These are phyloP conservation scores for Colletotrichum falcatum DNA, from an alignment of 2,329 filamentous ascomycete species.

Conservation along the genomic window DNA sequence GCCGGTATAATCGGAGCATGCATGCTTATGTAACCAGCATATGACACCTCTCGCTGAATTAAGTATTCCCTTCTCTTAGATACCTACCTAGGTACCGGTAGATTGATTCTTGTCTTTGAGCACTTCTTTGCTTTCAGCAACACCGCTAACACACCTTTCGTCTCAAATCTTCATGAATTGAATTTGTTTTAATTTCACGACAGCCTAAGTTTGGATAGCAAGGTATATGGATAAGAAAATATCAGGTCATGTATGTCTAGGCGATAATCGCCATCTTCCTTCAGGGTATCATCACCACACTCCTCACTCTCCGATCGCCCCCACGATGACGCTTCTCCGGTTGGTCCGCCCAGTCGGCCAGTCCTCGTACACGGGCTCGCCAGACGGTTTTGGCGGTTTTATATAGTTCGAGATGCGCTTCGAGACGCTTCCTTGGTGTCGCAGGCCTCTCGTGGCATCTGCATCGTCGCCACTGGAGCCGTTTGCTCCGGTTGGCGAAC, in stretches of 20 bases:
- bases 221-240: not conserved
- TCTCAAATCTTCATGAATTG: not conserved
- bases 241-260: not conserved
- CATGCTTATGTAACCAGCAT: not conserved
- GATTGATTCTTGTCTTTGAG: not conserved
- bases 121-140: not conserved
- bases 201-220: not conserved
- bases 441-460: slow-evolving; percentile 38
- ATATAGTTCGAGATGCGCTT: slow-evolving; percentile 63
- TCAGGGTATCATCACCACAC: not conserved
- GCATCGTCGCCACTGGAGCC: not conserved
- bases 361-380: slow-evolving; percentile 12
- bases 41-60: not conserved
- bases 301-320: slow-evolving; percentile 12
- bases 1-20: not conserved
- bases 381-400: slow-evolving; percentile 41
- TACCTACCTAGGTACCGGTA: too few species aligned
- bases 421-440: slow-evolving; percentile 49
- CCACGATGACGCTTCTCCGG: slow-evolving; percentile 26
- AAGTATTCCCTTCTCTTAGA: not conserved
- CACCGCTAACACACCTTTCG: not conserved
- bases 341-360: slow-evolving; percentile 26
- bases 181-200: not conserved
- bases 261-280: not conserved
- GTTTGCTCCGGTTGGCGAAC: not conserved